Conservation (phyloP, 2,329 filamentous ascomycete species). For the Periglandula ipomoeae region DNA sequence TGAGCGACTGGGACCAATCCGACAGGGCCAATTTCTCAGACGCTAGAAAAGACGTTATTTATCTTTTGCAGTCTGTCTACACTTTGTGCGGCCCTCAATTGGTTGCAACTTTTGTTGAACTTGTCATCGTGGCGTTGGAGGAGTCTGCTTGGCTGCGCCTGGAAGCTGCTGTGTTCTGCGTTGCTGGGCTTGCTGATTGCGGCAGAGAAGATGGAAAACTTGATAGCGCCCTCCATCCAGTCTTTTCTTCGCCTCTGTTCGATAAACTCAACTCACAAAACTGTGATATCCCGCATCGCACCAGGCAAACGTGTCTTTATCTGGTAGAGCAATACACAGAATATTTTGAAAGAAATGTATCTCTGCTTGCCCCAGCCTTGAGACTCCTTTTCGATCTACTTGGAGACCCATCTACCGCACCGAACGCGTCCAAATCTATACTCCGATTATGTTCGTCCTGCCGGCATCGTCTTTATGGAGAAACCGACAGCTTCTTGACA, state of each 20-base stretch:
- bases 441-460: slow-evolving; percentile 67
- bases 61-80: slow-evolving; percentile 66
- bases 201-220: slow-evolving; percentile 46
- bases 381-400: slow-evolving; percentile 67
- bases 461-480: slow-evolving; percentile 55
- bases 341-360: slow-evolving; percentile 64
- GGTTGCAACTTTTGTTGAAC: slow-evolving; percentile 46
- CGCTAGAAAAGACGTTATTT: slow-evolving; percentile 69
- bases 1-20: slow-evolving; percentile 59
- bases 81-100: slow-evolving; percentile 48
- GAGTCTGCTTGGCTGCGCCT: slow-evolving; percentile 47
- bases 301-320: slow-evolving; percentile 59
- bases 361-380: slow-evolving; percentile 59
- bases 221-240: slow-evolving; percentile 47
- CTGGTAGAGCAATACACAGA: slow-evolving; percentile 65
- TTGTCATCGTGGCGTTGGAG: slow-evolving; percentile 41
- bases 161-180: slow-evolving; percentile 52
- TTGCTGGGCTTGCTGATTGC: slow-evolving; percentile 60
- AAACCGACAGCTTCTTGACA: slow-evolving; percentile 59
- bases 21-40: slow-evolving; percentile 60
- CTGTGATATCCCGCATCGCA: slow-evolving; percentile 48
- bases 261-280: slow-evolving; percentile 41
- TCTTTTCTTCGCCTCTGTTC: slow-evolving; percentile 55
- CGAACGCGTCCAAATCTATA: slow-evolving; percentile 67
- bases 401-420: slow-evolving; percentile 50